A percentile compares a stretch with the other conserved stretches of the same genome.
These are phyloP conservation scores for Fusarium decemcellulare DNA, from an alignment of 2,329 filamentous ascomycete species.

Conservation along the genomic window DNA sequence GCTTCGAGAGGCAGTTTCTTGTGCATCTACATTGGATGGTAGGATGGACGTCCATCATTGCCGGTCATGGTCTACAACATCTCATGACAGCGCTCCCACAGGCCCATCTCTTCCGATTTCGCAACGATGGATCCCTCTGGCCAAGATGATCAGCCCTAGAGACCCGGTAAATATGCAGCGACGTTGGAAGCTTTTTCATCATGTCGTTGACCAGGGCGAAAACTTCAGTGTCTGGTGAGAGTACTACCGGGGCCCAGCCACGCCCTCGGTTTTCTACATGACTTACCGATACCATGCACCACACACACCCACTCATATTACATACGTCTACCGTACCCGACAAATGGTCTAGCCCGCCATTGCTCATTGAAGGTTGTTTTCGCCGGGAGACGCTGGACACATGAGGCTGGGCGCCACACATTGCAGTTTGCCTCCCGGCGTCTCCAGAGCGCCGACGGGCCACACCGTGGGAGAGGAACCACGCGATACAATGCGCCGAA, in stretches of 20 bases:
- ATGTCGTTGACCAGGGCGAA: neutral
- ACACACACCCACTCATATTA: neutral
- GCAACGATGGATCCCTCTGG: conserved; percentile 22
- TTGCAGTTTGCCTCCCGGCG: conserved; percentile 40
- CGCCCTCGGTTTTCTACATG: conserved; percentile 8
- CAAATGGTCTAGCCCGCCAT: conserved; percentile 26
- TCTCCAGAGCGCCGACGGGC: conserved; percentile 33
- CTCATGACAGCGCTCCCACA: neutral
- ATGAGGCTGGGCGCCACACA: conserved; percentile 39
- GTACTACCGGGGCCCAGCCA: conserved; percentile 5
- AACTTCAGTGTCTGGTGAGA: conserved; percentile 5
- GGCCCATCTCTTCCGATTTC: conserved; percentile 20
- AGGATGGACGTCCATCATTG: neutral
- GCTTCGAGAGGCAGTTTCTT: neutral
- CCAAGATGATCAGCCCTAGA: conserved; percentile 16
- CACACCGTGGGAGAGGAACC: conserved; percentile 30
- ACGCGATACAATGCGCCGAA: conserved; percentile 29
- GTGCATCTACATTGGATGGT: neutral
- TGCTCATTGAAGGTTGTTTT: conserved; percentile 16
- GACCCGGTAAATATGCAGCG: conserved; percentile 29
- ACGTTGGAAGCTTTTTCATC: conserved; percentile 28
- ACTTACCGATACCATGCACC: conserved; percentile 7
- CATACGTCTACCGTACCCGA: neutral
- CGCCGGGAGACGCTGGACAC: conserved; percentile 19
- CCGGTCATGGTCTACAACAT: neutral